Evolutionary conservation across 176 grass and related monocot species (phyloP).

Genomic region (Luzula sylvatica): DNA sequence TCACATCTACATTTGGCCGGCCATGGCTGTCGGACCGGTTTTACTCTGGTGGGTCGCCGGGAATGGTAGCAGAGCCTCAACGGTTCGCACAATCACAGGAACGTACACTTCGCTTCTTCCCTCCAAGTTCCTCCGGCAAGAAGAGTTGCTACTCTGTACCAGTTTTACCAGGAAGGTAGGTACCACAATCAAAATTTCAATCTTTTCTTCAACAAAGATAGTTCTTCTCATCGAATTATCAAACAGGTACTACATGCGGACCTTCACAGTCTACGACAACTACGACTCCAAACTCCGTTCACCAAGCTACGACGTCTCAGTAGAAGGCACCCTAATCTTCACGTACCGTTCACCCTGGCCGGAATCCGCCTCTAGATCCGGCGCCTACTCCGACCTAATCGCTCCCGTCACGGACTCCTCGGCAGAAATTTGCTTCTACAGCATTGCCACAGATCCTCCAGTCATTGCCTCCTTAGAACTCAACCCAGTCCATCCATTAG

Average conservation of each 20-base stretch:
- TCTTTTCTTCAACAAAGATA: too few species aligned
- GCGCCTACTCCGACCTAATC: constrained; percentile 93
- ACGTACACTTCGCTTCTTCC: constrained; percentile 91
- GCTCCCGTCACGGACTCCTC: constrained; percentile 36
- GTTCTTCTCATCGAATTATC: constrained; percentile 1
- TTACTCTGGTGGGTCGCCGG: constrained; percentile 51
- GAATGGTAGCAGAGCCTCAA: constrained; percentile 87
- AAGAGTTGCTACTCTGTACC: constrained; percentile 87
- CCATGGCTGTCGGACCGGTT: constrained; percentile 70
- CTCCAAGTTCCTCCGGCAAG: constrained; percentile 68
- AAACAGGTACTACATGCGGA: constrained; percentile 74
- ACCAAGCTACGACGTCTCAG: constrained; percentile 87
- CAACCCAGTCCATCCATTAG: constrained; percentile 56
- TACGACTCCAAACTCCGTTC: constrained; percentile 82
- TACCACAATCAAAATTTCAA: too few species aligned
- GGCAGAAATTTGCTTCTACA: constrained; percentile 95
- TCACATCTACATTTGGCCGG: constrained; percentile 69
- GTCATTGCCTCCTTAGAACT: constrained; percentile 80
- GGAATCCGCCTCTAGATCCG: constrained; percentile 65
- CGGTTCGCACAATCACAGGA: constrained; percentile 79
- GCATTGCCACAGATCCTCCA: constrained; percentile 80
- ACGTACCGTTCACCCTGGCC: constrained; percentile 90
- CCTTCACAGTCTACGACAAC: constrained; percentile 99
- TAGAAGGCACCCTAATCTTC: constrained; percentile 81
- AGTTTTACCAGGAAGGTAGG: constrained; percentile 36